Evolutionary conservation across 1,284 basidiomycete species (phyloP).

Genomic region (Peniophora sp.): DNA sequence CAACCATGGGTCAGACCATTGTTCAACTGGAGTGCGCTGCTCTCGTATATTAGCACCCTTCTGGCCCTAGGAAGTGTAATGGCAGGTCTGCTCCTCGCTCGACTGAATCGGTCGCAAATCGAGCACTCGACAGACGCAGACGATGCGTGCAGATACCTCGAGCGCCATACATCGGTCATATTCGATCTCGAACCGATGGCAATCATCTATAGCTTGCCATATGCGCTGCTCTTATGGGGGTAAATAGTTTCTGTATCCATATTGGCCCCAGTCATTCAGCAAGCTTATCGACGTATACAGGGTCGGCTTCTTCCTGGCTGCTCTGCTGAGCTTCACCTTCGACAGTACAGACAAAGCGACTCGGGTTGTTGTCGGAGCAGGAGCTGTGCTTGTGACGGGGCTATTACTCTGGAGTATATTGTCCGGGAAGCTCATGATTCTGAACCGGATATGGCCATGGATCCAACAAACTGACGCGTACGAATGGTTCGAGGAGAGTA

Average conservation of each 20-base stretch:
- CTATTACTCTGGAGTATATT: too few species aligned
- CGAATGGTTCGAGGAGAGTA: too few species aligned
- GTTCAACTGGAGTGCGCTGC: conserved; percentile 18
- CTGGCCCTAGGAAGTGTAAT: conserved; percentile 32
- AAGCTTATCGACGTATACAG: background rate
- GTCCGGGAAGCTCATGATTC: too few species aligned
- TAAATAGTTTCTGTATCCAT: conserved; percentile 13
- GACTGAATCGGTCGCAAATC: conserved; percentile 24
- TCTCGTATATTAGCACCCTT: conserved; percentile 31
- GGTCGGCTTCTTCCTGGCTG: background rate
- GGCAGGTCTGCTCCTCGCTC: conserved; percentile 30
- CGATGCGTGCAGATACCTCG: conserved; percentile 16
- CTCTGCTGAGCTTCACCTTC: background rate
- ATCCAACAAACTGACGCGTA: too few species aligned
- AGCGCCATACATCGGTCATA: conserved; percentile 12
- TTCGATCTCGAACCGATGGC: conserved; percentile 29
- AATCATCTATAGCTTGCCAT: conserved; percentile 28
- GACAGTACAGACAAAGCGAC: background rate
- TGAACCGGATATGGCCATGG: too few species aligned
- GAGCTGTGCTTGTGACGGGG: background rate
- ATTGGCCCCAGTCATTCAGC: background rate
- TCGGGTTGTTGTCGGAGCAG: background rate
- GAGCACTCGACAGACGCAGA: background rate
- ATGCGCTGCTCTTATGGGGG: conserved; percentile 31
- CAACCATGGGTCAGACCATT: background rate